Evolutionary conservation across 78 protist genomes (phyloP), one percentile per base, ranked within the genome.

Genomic region (Dictyostelium purpureum): DNA sequence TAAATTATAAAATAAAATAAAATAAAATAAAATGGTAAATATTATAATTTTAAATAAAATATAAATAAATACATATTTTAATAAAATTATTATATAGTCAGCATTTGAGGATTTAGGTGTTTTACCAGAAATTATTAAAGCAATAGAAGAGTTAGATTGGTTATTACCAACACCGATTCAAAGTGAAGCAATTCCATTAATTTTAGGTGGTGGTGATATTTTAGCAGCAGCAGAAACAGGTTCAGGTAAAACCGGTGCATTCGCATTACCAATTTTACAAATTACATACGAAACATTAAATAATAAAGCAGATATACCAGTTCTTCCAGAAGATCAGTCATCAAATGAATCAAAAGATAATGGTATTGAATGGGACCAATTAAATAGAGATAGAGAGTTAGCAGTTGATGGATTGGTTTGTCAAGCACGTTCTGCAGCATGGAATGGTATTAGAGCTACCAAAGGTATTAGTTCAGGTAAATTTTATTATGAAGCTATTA

Each of bases 141-240:
- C 97, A 16, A 79, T 94, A 21, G 90, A 94, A 59, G 96, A 96
- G 19, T 45, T 94, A n/a, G 96, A 81, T 40, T 96, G 97, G 97
- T 14, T 33, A 45, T 83, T 96, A 66, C 97, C 97, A 38, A 93
- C 95, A 35, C 81, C 91, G 59, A 77, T 96, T 18, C 97, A 96
- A 61, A 24, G 43, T 9, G 96, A 93, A 38, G 94, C 97, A 11
- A 66, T 97, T 26, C 98, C 98, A 2, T 66, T 88, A 26, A 70
- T 94, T 3, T 43, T 97, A 71, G 40, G 76, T 24, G 98, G 98
- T 10, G 82, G 97, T 40, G 98, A 97, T 61, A 14, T 97, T 16
- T 94, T 97, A 26, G 98, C 97, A 89, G 97, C 97, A 19, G 97
- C 97, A 26, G 96, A 93, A 65, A 95, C 97, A 12, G 97, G 97